Conservation (phyloP, 176 grass and related monocot genomes). For the Tillandsia leiboldiana region DNA sequence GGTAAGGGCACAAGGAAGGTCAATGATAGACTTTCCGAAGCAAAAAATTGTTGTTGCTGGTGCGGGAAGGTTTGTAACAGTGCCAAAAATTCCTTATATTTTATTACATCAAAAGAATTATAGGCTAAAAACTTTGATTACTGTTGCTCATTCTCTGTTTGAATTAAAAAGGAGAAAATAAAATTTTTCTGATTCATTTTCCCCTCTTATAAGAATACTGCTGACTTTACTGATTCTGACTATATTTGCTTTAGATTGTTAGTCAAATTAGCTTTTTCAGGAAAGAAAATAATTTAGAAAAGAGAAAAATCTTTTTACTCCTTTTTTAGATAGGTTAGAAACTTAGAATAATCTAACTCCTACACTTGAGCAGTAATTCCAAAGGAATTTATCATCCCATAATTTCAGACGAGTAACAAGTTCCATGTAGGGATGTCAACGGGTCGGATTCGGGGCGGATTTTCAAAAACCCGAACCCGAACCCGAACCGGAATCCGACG, state of each 20-base stretch:
- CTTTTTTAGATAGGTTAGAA: not conserved
- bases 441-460: no score
- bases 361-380: not conserved
- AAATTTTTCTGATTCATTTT: not conserved
- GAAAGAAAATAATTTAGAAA: not conserved
- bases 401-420: no score
- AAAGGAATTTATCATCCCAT: no score
- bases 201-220: not conserved
- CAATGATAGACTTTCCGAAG: conserved; percentile 97
- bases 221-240: no score
- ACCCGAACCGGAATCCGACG: no score
- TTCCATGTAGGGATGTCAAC: no score
- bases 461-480: no score
- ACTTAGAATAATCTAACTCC: not conserved
- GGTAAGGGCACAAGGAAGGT: conserved; percentile 88
- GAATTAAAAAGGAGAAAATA: not conserved
- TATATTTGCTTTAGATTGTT: not conserved
- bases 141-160: not conserved
- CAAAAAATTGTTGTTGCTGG: conserved; percentile 98
- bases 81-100: not conserved
- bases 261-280: not conserved
- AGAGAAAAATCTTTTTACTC: not conserved
- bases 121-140: not conserved
- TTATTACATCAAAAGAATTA: conserved; percentile 13
- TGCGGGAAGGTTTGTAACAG: conserved; percentile 62